A percentile compares a stretch with the other conserved stretches of the same genome.
Evolutionary conservation across 192 early-diverging fungal genomes (phyloP).

Genomic region (Podochytrium sp.): DNA sequence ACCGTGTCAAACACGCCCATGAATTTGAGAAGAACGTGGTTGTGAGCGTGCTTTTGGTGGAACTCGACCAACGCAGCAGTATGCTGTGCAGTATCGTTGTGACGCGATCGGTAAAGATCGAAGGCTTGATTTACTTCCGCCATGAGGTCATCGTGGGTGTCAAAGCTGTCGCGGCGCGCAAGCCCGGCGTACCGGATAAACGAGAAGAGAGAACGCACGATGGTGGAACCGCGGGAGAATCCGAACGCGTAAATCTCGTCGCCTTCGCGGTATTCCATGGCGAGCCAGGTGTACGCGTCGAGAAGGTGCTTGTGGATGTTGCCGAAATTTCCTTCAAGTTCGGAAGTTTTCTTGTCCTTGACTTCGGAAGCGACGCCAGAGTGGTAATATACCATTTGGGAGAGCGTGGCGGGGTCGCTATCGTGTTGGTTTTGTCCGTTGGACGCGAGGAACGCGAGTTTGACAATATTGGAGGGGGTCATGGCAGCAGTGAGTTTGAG

Average conservation of each 20-base stretch:
- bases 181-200: conserved; percentile 31
- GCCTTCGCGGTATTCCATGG: conserved; percentile 7
- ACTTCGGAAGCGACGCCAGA: conserved; percentile 24
- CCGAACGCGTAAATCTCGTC: conserved; percentile 36
- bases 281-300: conserved; percentile 32
- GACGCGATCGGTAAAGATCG: conserved; percentile 12
- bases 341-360: not conserved
- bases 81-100: not conserved
- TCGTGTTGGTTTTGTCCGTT: not conserved
- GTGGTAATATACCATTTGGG: conserved; percentile 28
- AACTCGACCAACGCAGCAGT: not conserved
- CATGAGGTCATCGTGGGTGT: not conserved
- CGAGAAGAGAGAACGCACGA: conserved; percentile 30
- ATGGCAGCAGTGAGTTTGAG: conserved; percentile 1
- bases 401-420: not conserved
- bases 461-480: conserved; percentile 7
- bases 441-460: not conserved
- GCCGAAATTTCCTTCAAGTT: conserved; percentile 23
- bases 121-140: conserved; percentile 2
- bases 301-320: conserved; percentile 24
- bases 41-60: conserved; percentile 5
- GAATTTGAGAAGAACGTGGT: conserved; percentile 17
- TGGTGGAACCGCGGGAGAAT: conserved; percentile 28
- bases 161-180: not conserved
- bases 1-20: conserved; percentile 29